These are phyloP conservation scores for Anthoceros angustus DNA, from an alignment of 225 moss, liverwort and hornwort species.

Conservation along the genomic window DNA sequence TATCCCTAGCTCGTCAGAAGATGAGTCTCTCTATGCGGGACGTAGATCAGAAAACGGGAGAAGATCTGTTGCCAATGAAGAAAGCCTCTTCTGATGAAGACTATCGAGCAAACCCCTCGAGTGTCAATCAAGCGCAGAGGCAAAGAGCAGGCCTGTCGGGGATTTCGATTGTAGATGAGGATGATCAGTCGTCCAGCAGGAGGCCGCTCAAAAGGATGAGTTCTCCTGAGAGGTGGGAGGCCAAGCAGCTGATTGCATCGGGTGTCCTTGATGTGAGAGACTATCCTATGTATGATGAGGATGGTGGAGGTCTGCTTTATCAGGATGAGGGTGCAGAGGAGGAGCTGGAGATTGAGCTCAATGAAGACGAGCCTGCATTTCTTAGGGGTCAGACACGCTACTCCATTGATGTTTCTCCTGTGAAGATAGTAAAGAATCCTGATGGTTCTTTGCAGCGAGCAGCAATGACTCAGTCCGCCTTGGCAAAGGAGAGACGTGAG, in stretches of 20 bases:
- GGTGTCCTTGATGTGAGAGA: slow-evolving; percentile 81
- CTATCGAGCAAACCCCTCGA: slow-evolving; percentile 64
- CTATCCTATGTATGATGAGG: slow-evolving; percentile 95
- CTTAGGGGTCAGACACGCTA: slow-evolving; percentile 89
- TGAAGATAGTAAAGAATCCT: slow-evolving; percentile 94
- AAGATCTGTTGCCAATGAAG: slow-evolving; percentile 84
- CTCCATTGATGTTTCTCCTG: slow-evolving; percentile 85
- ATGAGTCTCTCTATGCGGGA: slow-evolving; percentile 90
- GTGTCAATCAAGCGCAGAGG: slow-evolving; percentile 44
- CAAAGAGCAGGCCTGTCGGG: slow-evolving; percentile 81
- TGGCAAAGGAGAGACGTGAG: slow-evolving; percentile 85
- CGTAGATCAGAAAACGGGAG: slow-evolving; percentile 83
- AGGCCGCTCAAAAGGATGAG: slow-evolving; percentile 93
- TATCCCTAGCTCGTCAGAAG: slow-evolving; percentile 64
- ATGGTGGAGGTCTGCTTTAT: slow-evolving; percentile 77
- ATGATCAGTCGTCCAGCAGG: slow-evolving; percentile 58
- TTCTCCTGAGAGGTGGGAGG: slow-evolving; percentile 92
- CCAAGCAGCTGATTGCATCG: slow-evolving; percentile 90
- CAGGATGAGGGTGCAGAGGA: slow-evolving; percentile 95
- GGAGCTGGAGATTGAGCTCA: slow-evolving; percentile 91
- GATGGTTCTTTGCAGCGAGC: slow-evolving; percentile 91
- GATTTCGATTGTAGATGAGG: slow-evolving; percentile 81
- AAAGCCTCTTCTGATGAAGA: slow-evolving; percentile 54
- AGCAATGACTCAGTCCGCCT: slow-evolving; percentile 92
- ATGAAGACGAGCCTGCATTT: slow-evolving; percentile 92